Conservation (phyloP, 768 basidiomycete species). For the Obba rivulosa region DNA sequence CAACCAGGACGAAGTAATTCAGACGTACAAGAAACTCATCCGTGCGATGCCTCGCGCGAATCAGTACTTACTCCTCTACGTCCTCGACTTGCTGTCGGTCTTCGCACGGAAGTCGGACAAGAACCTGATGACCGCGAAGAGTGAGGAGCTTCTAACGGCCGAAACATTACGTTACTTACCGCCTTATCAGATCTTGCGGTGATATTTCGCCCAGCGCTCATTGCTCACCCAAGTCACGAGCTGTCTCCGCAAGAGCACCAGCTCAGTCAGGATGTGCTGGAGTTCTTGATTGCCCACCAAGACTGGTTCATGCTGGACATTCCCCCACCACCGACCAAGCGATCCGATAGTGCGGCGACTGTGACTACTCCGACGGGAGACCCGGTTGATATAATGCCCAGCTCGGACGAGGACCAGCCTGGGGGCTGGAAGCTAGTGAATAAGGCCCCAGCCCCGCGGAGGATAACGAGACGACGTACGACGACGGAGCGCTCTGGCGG, state of each 20-base stretch:
- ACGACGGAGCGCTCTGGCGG: conserved; percentile 38
- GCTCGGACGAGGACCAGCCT: conserved; percentile 35
- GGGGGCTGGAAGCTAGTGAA: conserved; percentile 54
- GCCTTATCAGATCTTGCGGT: conserved; percentile 79
- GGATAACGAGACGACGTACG: conserved; percentile 51
- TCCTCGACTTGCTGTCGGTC: conserved; percentile 91
- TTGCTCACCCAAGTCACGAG: conserved; percentile 85
- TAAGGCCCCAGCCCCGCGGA: conserved; percentile 28
- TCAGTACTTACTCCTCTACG: conserved; percentile 95
- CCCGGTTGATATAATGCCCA: conserved; percentile 17
- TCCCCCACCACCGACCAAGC: conserved; percentile 52
- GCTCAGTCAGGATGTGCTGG: conserved; percentile 84
- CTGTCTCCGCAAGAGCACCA: conserved; percentile 83
- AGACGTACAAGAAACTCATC: conserved; percentile 81
- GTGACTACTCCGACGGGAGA: conserved; percentile 25
- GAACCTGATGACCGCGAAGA: conserved; percentile 94
- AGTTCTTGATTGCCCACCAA: conserved; percentile 95
- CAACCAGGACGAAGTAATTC: conserved; percentile 67
- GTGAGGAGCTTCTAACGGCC: conserved; percentile 41
- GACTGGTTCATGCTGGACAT: conserved; percentile 93
- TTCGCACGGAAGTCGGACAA: conserved; percentile 88
- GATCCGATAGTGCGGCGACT: conserved; percentile 8
- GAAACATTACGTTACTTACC: neutral
- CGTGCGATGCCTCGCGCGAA: conserved; percentile 81
- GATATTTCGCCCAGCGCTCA: conserved; percentile 93